Base-by-base conservation (phyloP, 2,329 filamentous ascomycete genomes). In the Monascus ruber region DNA sequence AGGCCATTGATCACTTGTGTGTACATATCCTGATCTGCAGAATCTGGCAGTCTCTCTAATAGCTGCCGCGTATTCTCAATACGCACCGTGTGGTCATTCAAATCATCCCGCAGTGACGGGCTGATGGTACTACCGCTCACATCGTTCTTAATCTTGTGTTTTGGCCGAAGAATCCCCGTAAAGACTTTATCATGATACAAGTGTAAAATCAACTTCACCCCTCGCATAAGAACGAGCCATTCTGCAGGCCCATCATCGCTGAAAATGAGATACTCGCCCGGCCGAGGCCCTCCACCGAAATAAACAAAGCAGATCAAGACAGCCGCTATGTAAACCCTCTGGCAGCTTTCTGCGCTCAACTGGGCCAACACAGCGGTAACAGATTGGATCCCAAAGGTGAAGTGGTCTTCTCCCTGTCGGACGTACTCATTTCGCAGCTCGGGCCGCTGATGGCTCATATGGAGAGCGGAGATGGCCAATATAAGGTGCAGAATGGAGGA, bases 401-500 rank as follows among this genome's bases (percentile, higher is more conserved):
- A 62, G 40, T 61, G 58, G 4, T 46, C 44, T 35, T 59, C 54
- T 4, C 57, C 58, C 41, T 55, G 49, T 6, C 37, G 35, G 5
- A 54, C 26, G 26, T 59, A 60, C 11, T 48, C 31, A 0, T 42
- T 40, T 17, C 46, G 44, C 4, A 35, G 24, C 2, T 39, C 37
- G 1, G 51, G 57, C 6, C 48, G 29, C n/a, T 53, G 11, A 28
- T 52, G 35, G 2, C 42, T 48, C 3, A 55, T 39, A 37, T 61
- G 56, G 0, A 60, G 45, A 0, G 58, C 52, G 1, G 57, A 52
- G 2, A 62, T 40, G 1, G 59, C 47, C 1, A 62, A 44, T 1
- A 58, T 51, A 3, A 62, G 50, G 37, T 62, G 56, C 4, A 56
- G 38, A 8, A 62, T 53, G 0, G 58, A 59, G 2, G 51, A 56